These are phyloP conservation scores for Teunomyces barrocoloradensis DNA, from an alignment of 805 yeast genomes.

Conservation along the genomic window DNA sequence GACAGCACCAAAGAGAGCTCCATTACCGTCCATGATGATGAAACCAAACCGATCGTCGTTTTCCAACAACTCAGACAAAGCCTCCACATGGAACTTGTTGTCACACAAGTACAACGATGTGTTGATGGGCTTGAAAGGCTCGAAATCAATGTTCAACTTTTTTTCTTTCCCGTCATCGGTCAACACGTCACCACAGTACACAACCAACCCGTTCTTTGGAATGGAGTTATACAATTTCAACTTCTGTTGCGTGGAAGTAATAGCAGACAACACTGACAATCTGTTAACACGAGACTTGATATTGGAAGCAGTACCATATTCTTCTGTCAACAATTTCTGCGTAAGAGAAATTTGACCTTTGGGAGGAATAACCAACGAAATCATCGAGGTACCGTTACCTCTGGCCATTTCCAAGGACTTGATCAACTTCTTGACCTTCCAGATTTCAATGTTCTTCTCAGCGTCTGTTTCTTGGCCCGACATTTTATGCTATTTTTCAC, in stretches of 20 bases:
- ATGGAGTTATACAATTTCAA: slow-evolving; percentile 84
- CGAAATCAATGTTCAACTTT: slow-evolving; percentile 94
- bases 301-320: slow-evolving; percentile 97
- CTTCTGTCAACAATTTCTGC: slow-evolving; percentile 93
- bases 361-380: slow-evolving; percentile 93
- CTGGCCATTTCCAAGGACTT: slow-evolving; percentile 85
- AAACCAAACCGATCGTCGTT: slow-evolving; percentile 96
- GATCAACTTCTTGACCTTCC: slow-evolving; percentile 96
- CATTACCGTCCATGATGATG: slow-evolving; percentile 99
- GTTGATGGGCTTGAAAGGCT: slow-evolving; percentile 98
- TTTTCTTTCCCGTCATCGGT: slow-evolving; percentile 98
- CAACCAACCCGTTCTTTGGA: slow-evolving; percentile 92
- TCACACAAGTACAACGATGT: slow-evolving; percentile 95
- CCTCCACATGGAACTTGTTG: slow-evolving; percentile 97
- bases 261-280: slow-evolving; percentile 91
- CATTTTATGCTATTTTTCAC: slow-evolving; percentile 11
- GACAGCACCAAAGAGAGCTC: slow-evolving; percentile 91
- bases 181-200: slow-evolving; percentile 97
- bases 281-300: slow-evolving; percentile 97
- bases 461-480: slow-evolving; percentile 50
- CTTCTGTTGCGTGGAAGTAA: slow-evolving; percentile 97
- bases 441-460: slow-evolving; percentile 95
- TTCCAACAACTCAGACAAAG: slow-evolving; percentile 88
- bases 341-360: slow-evolving; percentile 85
- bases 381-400: slow-evolving; percentile 99